Base-by-base conservation (phyloP, 805 yeast species). In the Lachancea sp. region DNA sequence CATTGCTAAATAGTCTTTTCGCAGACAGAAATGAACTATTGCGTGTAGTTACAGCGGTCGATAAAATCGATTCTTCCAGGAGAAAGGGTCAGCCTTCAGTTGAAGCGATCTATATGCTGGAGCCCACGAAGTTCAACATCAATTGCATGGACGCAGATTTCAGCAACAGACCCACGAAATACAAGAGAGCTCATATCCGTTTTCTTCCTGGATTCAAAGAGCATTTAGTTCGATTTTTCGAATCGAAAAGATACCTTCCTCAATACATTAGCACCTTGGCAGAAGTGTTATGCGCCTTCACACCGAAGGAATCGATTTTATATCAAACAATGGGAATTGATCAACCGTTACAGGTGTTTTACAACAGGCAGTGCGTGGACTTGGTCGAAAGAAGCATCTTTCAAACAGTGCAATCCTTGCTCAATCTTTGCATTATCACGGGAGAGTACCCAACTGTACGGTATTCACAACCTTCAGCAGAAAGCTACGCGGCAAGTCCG, bases 361-460 rank as follows among this genome's bases (percentile, higher is more conserved):
- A 78, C 60, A 88, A 79, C 54, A 67, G 67, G 21, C 68, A 72
- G 38, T 86, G 92, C 51, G 58, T 64, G 26, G 82, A 78, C 42
- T 64, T 81, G 34, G 80, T 83, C 25, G 68, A 73, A 16, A 69
- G 67, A 23, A 81, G 82, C 42, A 68, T 86, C 12, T 65, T 70
- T 15, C 62, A 61, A 38, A 75, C 83, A 0, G 86, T 90, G 1
- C 65, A 74, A 29, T 60, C 86, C 17, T 67, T 92, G 49, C 77
- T 87, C 22, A 77, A 80, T 48, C 51, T 86, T 18, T 84, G 95
- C 68, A 75, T 83, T 6, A 56, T 83, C 8, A 78, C 92, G 1
- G 94, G 94, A 11, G 97, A 89, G 55, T 85, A 83, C 51, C 98
- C 98, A 2, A 74, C 83, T 32, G 76, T 92, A 16, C 70, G 98